Conservation (phyloP, 2,329 filamentous ascomycete species). For the Macroventuria anomochaeta region DNA sequence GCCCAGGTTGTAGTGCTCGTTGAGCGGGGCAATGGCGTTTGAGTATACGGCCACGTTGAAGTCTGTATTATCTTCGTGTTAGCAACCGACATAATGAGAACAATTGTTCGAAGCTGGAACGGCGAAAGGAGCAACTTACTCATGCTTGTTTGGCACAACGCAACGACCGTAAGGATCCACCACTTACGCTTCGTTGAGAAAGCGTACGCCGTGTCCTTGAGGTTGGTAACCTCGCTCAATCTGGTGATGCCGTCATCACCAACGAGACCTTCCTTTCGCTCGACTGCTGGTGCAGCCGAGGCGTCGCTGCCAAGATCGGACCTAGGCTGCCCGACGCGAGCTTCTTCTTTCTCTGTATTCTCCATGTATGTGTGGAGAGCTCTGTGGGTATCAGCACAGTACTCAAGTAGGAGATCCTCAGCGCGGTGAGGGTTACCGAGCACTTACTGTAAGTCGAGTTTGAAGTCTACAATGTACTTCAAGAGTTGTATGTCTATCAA, state of each 20-base stretch:
- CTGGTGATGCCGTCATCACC: conserved; percentile 5
- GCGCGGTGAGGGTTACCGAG: neutral
- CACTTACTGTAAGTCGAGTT: neutral
- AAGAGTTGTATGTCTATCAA: neutral
- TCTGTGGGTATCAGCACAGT: neutral
- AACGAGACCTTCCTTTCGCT: neutral
- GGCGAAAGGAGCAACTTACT: conserved; percentile 48
- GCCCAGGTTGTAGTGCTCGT: conserved; percentile 63
- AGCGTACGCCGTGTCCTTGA: conserved; percentile 51
- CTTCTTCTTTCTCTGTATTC: neutral
- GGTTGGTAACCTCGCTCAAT: conserved; percentile 28
- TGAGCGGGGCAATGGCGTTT: conserved; percentile 58
- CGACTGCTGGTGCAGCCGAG: neutral
- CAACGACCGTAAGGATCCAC: conserved; percentile 60
- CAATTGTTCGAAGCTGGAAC: conserved; percentile 38
- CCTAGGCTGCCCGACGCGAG: neutral
- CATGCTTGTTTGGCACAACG: conserved; percentile 60
- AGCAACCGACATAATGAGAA: conserved; percentile 41
- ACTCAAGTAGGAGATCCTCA: neutral
- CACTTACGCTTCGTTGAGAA: conserved; percentile 60
- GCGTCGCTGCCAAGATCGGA: neutral
- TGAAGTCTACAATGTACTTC: neutral
- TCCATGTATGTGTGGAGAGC: neutral
- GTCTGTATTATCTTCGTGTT: conserved; percentile 42
- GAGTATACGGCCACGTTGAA: conserved; percentile 64